These are phyloP conservation scores for Eimeria falciformis DNA, from an alignment of 169 alveolate genomes.

Conservation along the genomic window DNA sequence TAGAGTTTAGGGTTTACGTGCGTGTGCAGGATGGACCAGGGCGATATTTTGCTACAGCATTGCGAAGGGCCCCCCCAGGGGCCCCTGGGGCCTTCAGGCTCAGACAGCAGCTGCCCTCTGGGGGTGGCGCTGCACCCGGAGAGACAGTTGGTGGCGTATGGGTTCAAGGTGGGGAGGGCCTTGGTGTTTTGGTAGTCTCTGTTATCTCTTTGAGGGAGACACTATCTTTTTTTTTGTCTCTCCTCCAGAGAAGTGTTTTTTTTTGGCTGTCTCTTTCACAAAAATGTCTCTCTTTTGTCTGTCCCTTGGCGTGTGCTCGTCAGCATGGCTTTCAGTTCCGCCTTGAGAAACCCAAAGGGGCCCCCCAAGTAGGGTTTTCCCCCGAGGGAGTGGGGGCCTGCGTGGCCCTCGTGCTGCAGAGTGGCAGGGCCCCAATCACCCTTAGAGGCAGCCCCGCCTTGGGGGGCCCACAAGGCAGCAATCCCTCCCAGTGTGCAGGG, in stretches of 20 bases:
- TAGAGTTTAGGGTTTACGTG: not conserved
- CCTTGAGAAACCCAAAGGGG: slow-evolving; percentile 1
- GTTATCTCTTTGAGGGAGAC: not conserved
- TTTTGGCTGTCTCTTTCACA: not conserved
- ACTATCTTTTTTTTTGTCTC: not conserved
- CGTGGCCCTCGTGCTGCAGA: slow-evolving; percentile 38
- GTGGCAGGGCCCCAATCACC: slow-evolving; percentile 21
- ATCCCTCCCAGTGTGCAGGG: not conserved
- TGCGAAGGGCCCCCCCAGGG: not conserved
- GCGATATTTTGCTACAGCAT: not conserved
- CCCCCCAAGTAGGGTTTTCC: not conserved
- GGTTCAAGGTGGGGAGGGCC: slow-evolving; percentile 47
- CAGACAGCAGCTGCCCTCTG: slow-evolving; percentile 24
- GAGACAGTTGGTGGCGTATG: slow-evolving; percentile 54
- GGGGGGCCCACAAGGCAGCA: not conserved
- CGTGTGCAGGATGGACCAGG: slow-evolving; percentile 13
- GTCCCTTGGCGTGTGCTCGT: not conserved
- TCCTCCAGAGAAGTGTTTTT: not conserved
- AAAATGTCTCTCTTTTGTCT: not conserved
- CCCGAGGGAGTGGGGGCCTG: slow-evolving; percentile 34
- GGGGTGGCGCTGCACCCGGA: slow-evolving; percentile 63
- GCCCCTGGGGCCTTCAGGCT: not conserved
- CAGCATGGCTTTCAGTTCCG: slow-evolving; percentile 47
- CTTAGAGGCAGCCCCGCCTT: not conserved
- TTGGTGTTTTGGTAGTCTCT: not conserved